Base-by-base conservation (phyloP, 1,139 yeast genomes). In the Nakaseomyces bracarensis region DNA sequence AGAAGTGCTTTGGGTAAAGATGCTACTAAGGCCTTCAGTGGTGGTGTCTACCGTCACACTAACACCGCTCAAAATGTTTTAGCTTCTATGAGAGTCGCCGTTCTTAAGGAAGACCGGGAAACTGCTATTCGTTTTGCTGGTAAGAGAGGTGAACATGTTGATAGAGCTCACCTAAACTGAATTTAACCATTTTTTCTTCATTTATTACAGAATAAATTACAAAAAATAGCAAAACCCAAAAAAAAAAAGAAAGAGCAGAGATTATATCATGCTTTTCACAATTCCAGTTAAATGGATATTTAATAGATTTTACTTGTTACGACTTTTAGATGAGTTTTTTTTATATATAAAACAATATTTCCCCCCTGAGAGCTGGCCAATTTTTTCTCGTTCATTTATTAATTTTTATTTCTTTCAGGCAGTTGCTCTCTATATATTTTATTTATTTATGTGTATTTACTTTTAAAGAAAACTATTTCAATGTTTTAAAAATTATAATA, bases 11-110 rank as follows among this genome's bases (percentile, higher is more conserved):
- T 82, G 51, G 97, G 97, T 60, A 89, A 86, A 68, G 98, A 91
- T 65, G 96, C 96, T 40, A 87, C 97, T 31, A 84, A 85, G 58
- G 97, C 95, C 2, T 91, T 91, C 74, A 87, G 87, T 64, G 98
- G 98, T 59, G 97, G 96, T 59, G 98, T 91, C 36, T 91, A 91
- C 65, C 81, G 85, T 42, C 98, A 91, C 68, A 85, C 96, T 37
- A 91, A 89, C 60, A 98, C 98, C 49, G 98, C 96, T 38, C 97
- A 91, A 69, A 91, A 91, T 68, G 70, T 91, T 65, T 77, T 91
- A 61, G 94, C 96, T 25, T 82, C 93, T 28, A 82, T 89, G 95
- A 82, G 98, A 70, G 84, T 91, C 21, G 97, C 96, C 22, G 93
- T 91, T 39, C 80, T 91, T 46, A 74, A 78, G 60, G 89, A 81